Evolutionary conservation across 2,329 filamentous ascomycete species (phyloP), one percentile per base, ranked within the genome.

Genomic region (Fusarium decemcellulare): DNA sequence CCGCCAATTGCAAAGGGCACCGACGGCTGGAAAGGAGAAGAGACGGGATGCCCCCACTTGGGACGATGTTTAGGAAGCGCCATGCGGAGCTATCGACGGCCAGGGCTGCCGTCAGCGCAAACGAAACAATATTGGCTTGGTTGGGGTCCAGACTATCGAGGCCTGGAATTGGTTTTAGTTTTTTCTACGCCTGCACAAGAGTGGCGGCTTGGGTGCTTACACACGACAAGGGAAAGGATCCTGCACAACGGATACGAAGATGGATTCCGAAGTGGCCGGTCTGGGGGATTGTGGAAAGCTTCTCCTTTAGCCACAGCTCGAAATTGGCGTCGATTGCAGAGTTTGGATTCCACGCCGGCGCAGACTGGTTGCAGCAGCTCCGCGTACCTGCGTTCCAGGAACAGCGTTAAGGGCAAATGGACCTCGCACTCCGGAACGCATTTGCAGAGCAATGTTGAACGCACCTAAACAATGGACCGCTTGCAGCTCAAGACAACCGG

Each of bases 41-140:
- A 57, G 37, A 11, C 18, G 39, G 54, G 43, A 36, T 15, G 40
- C 23, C 55, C 47, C 67, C 58, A 52, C 63, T 48, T 40, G 53
- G 46, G 34, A 18, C 30, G 30, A 27, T 46, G 30, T 52, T 53
- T 69, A 61, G 60, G 40, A 58, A 50, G 44, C 44, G 56, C 63
- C 59, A 59, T 48, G 32, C n/a, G 36, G 29, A 61, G 52, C 70
- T 68, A 70, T 73, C 53, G 66, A 63, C 51, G 59, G 55, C 58
- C 67, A 71, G 27, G 53, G 53, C 37, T 47, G 42, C 36, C 55
- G n/a, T 34, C 47, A 44, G 54, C 58, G 43, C 46, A 74, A 70
- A 68, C 70, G 65, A 70, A 67, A 72, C 65, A 67, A 70, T 72
- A 43, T 44, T 72, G 37, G 23, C 23, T 23, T 23, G 23, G 23